These are phyloP conservation scores for Kockovaella imperatae DNA, from an alignment of 768 basidiomycete genomes.

Conservation along the genomic window DNA sequence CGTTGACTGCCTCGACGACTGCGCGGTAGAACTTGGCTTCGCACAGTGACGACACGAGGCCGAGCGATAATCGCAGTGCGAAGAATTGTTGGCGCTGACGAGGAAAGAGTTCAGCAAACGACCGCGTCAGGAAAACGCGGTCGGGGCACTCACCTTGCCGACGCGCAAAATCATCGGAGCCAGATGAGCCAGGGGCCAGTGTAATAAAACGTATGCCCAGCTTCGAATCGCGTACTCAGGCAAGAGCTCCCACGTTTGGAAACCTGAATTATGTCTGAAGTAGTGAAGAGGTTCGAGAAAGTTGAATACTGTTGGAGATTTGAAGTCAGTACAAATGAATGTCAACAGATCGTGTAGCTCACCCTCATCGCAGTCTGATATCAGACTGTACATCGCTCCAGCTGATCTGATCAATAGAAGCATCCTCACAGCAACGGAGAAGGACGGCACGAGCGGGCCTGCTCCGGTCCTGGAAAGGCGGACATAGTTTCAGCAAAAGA, in stretches of 20 bases:
- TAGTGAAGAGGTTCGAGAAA: constrained; percentile 99
- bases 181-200: constrained; percentile 54
- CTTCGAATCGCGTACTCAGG: constrained; percentile 85
- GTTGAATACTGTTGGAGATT: constrained; percentile 67
- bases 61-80: constrained; percentile 70
- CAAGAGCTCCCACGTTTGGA: constrained; percentile 97
- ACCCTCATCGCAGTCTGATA: constrained; percentile 98
- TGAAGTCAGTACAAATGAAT: constrained; percentile 2
- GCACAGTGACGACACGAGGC: constrained; percentile 60
- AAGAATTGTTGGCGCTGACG: constrained; percentile 82
- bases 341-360: constrained; percentile 10
- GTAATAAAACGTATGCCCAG: constrained; percentile 85
- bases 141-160: constrained; percentile 57
- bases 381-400: constrained; percentile 89
- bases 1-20: constrained; percentile 72
- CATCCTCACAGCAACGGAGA: constrained; percentile 74
- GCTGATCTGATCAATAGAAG: constrained; percentile 69
- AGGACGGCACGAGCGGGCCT: constrained; percentile 76
- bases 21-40: constrained; percentile 78
- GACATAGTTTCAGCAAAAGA: background rate
- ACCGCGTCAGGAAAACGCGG: background rate
- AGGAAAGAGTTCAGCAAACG: background rate
- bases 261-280: constrained; percentile 71
- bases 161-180: constrained; percentile 48
- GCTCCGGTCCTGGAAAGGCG: constrained; percentile 16